A percentile compares a stretch with the other conserved stretches of the same genome.
These are phyloP conservation scores for Penicillium sp. DNA, from an alignment of 2,329 filamentous ascomycete species.

Conservation along the genomic window DNA sequence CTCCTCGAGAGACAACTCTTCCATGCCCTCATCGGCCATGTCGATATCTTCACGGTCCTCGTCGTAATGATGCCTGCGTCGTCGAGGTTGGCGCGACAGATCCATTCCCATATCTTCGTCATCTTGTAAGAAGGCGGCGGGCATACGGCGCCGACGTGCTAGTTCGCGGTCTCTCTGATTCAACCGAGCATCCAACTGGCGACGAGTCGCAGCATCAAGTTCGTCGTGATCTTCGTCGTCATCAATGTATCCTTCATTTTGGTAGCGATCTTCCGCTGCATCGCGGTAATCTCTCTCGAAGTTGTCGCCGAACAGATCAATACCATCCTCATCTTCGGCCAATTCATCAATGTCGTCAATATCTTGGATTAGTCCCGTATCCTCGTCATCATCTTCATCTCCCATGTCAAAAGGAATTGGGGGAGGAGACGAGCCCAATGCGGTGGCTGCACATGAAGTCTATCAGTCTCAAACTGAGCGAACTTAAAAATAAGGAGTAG, in stretches of 20 bases:
- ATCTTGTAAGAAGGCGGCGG: constrained; percentile 60
- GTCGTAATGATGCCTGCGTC: constrained; percentile 85
- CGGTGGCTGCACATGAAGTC: constrained; percentile 13
- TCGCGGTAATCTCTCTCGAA: constrained; percentile 61
- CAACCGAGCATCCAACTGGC: constrained; percentile 59
- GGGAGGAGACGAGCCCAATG: constrained; percentile 55
- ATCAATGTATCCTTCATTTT: constrained; percentile 58
- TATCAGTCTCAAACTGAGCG: constrained; percentile 11
- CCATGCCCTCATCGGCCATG: constrained; percentile 90
- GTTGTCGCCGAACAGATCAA: constrained; percentile 65
- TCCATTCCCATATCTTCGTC: constrained; percentile 84
- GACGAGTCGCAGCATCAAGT: constrained; percentile 54
- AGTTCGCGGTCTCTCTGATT: constrained; percentile 61
- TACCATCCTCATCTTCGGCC: constrained; percentile 66
- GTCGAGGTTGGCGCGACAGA: constrained; percentile 76
- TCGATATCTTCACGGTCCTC: constrained; percentile 87
- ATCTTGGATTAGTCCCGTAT: constrained; percentile 59
- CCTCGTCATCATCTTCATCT: constrained; percentile 48
- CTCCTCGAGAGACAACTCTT: constrained; percentile 87
- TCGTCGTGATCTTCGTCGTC: constrained; percentile 63
- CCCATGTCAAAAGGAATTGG: constrained; percentile 51
- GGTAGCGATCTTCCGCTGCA: constrained; percentile 50
- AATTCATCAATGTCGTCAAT: constrained; percentile 66
- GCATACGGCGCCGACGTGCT: constrained; percentile 57
- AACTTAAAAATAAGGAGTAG: constrained; percentile 13